A percentile compares a stretch with the other conserved stretches of the same genome.
Conservation (phyloP, 2,329 filamentous ascomycete species). For the Didymella lethalis region DNA sequence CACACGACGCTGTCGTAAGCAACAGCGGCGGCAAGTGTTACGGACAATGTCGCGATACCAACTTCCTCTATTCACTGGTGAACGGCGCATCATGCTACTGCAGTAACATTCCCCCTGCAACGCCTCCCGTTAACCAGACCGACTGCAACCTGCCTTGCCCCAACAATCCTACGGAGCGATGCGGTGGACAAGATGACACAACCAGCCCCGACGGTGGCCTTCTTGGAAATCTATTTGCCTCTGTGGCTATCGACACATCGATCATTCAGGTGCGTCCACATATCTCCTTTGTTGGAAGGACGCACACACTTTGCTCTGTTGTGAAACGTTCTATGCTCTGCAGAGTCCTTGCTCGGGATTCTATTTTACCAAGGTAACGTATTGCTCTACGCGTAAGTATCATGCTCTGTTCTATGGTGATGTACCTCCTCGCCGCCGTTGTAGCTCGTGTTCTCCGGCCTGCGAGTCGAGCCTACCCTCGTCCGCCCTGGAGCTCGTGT, state of each 20-base stretch:
- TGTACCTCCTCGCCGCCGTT: not conserved
- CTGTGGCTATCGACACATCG: not conserved
- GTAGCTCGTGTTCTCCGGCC: not conserved
- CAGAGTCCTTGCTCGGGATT: not conserved
- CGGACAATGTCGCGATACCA: not conserved
- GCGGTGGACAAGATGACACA: slow-evolving; percentile 1
- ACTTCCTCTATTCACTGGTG: not conserved
- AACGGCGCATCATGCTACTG: slow-evolving; percentile 2
- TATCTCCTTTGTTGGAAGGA: not conserved
- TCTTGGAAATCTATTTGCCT: not conserved
- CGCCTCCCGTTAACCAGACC: not conserved
- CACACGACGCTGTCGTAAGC: not conserved
- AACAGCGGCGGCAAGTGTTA: slow-evolving; percentile 1
- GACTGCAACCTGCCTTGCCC: not conserved
- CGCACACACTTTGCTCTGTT: slow-evolving; percentile 2
- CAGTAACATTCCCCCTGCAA: not conserved
- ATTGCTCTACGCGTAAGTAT: not conserved
- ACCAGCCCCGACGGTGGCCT: not conserved
- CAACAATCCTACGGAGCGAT: not conserved
- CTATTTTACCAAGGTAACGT: slow-evolving; percentile 4
- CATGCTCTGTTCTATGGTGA: not conserved
- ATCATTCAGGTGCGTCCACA: slow-evolving; percentile 1
- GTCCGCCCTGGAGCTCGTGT: not conserved
- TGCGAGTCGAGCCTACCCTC: not conserved
- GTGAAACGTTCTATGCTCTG: slow-evolving; percentile 3